Base-by-base conservation (phyloP, 2,329 filamentous ascomycete genomes). In the Penicillium corylophilum region DNA sequence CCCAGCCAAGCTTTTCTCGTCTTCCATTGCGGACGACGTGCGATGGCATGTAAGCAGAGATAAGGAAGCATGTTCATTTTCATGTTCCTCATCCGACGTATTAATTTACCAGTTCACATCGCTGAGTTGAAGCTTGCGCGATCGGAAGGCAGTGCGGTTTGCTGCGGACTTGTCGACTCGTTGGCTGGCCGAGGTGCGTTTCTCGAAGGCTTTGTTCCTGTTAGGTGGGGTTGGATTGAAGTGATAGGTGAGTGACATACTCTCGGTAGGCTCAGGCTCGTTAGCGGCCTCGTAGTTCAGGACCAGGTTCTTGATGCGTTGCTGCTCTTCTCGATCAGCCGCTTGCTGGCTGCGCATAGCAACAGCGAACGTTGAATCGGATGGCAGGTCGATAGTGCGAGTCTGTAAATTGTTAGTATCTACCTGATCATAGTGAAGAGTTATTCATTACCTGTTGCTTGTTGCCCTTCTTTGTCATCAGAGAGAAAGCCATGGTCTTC, bases 261-360 rank as follows among this genome's bases (percentile, higher is more conserved):
- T 87, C 77, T 94, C 89, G 65, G 80, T 75, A 59, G 91, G 86
- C 67, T 95, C 89, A 62, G 79, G 86, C 65, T 85, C 82, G 57
- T 95, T 91, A 46, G 90, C 86, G 68, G 96, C 84, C 74, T 99
- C 94, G 68, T 96, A 95, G 73, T 96, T 97, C 62, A 99, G 79
- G 48, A 99, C 94, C 41, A 99, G 80, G 66, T 90, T 96, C 78
- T 99, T 99, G 83, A 99, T 99, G 56, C 94, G 89, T 71, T 96
- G 91, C 71, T 99, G 93, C 71, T 99, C 95, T 68, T 96, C 94
- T 47, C 88, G 87, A 70, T 97, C 93, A 2, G 91, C 93, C 73
- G 95, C 89, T 69, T 96, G 92, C 75, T 97, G 92, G 54, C 84
- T 91, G 70, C 90, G 94, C 91, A 99, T 94, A 39, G 94, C 94